phyloP scores from a whole-genome alignment of 1,284 basidiomycete genomes.

The Sanghuangporus sanghuang region DNA sequence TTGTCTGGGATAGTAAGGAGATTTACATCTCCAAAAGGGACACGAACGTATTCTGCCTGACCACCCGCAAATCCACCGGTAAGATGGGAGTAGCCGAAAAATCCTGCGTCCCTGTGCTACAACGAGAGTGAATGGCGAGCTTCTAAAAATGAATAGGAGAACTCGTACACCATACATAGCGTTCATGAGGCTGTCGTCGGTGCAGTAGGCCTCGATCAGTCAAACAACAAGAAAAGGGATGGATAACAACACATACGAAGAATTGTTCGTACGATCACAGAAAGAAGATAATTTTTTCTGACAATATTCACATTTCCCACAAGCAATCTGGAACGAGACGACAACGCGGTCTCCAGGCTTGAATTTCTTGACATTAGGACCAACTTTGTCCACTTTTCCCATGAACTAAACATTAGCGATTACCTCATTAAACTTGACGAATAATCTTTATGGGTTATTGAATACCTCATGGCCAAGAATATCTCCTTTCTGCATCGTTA shows the following conservation, averaged over 20 bases:
- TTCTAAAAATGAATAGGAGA: background rate
- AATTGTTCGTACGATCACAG: slow-evolving; percentile 69
- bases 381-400: slow-evolving; percentile 63
- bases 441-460: background rate
- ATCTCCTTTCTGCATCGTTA: slow-evolving; percentile 60
- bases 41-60: slow-evolving; percentile 64
- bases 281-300: slow-evolving; percentile 67
- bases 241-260: slow-evolving; percentile 33
- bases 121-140: background rate
- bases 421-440: background rate
- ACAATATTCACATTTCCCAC: slow-evolving; percentile 72
- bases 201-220: too few species aligned
- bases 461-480: slow-evolving; percentile 69
- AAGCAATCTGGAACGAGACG: slow-evolving; percentile 74
- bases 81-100: slow-evolving; percentile 73
- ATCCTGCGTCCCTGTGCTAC: slow-evolving; percentile 55
- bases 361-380: slow-evolving; percentile 56
- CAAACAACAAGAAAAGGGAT: too few species aligned
- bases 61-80: slow-evolving; percentile 71
- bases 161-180: slow-evolving; percentile 56
- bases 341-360: slow-evolving; percentile 66
- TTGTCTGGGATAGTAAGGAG: slow-evolving; percentile 63
- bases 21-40: slow-evolving; percentile 70
- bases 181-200: slow-evolving; percentile 43
- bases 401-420: slow-evolving; percentile 44